Evolutionary conservation across 345 rosid genomes (phyloP).

Genomic region (Microthlaspi erraticum): DNA sequence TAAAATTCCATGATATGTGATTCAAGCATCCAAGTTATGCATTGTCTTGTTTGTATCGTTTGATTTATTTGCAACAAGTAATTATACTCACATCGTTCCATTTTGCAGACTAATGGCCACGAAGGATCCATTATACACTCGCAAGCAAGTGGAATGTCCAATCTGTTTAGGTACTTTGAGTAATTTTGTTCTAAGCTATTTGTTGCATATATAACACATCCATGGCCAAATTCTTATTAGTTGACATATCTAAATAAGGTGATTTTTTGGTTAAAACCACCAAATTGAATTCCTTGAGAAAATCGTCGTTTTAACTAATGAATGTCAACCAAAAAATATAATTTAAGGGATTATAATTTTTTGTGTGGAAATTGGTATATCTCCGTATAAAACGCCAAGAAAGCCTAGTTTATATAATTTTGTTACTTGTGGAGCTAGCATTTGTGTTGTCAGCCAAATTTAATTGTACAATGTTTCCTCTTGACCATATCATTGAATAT

Average conservation of each 20-base stretch:
- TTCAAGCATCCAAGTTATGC: no score
- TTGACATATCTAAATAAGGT: not conserved
- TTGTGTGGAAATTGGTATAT: not conserved
- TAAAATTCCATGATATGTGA: no score
- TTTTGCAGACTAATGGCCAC: not conserved
- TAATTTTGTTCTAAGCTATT: not conserved
- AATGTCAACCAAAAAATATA: no score
- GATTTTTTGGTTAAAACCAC: not conserved
- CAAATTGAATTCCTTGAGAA: no score
- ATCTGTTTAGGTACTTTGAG: conserved; percentile 22
- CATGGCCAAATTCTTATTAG: not conserved
- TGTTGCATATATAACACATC: not conserved
- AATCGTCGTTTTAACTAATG: no score
- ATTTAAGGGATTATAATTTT: no score
- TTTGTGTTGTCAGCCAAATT: not conserved
- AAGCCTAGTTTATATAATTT: not conserved
- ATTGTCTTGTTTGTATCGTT: no score
- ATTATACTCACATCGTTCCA: not conserved
- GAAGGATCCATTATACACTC: not conserved
- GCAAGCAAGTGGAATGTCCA: conserved; percentile 2
- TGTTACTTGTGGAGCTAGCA: not conserved
- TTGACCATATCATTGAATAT: no score
- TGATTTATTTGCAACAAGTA: not conserved
- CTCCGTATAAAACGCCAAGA: not conserved
- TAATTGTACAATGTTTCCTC: no score